A percentile compares a stretch with the other conserved stretches of the same genome.
phyloP scores from a whole-genome alignment of 441 rosid genomes.

The Melastoma candidum region DNA sequence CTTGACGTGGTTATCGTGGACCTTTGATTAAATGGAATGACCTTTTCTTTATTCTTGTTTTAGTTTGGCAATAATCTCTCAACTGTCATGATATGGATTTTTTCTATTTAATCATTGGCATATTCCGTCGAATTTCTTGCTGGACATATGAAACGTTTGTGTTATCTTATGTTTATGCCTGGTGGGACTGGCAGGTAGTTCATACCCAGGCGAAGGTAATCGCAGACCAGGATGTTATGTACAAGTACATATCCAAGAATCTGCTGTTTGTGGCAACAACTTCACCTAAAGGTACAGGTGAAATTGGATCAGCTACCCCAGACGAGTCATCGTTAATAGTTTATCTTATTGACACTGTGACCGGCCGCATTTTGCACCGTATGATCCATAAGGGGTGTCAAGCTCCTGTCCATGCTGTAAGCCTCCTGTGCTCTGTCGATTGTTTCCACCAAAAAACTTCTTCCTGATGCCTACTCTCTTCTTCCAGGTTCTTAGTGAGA shows the following conservation, averaged over 20 bases:
- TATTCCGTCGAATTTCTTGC: neutral
- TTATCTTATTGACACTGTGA: conserved; percentile 83
- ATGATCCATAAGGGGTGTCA: conserved; percentile 91
- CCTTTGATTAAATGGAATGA: too few relatives aligned
- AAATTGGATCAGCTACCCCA: conserved; percentile 80
- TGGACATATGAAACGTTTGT: conserved; percentile 1
- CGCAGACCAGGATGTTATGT: conserved; percentile 88
- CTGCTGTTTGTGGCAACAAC: conserved; percentile 83
- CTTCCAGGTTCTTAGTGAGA: conserved; percentile 90
- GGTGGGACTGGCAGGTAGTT: conserved; percentile 54
- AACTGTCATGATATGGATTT: too few relatives aligned
- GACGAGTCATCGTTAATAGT: conserved; percentile 78
- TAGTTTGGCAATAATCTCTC: too few relatives aligned
- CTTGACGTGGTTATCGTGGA: too few relatives aligned
- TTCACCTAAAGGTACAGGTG: conserved; percentile 79
- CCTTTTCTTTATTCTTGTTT: too few relatives aligned
- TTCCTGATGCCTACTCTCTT: conserved; percentile 17
- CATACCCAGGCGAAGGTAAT: conserved; percentile 96
- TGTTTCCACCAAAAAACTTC: conserved; percentile 6
- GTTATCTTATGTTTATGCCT: conserved; percentile 4
- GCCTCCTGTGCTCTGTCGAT: conserved; percentile 14
- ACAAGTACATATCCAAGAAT: conserved; percentile 82
- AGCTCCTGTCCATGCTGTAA: conserved; percentile 92
- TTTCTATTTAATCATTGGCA: too few relatives aligned
- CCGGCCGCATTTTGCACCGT: conserved; percentile 90